Percentiles rank a stretch among this genome's conserved stretches.
Conservation (phyloP, 768 basidiomycete species). For the Podaxis sp. region DNA sequence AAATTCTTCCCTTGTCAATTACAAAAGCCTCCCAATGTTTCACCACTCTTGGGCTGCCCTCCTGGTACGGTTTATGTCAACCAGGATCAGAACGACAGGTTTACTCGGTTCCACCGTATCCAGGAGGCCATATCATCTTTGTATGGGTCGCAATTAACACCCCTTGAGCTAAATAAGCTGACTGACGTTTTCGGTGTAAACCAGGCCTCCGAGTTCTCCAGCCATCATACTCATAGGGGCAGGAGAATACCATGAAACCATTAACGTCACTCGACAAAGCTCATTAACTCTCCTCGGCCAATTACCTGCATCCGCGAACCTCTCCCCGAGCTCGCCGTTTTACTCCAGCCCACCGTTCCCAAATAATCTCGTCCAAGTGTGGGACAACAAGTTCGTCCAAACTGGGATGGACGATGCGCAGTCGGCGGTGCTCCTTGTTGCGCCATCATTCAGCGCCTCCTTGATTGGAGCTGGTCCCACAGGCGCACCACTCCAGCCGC, state of each 20-base stretch:
- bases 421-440: conserved; percentile 57
- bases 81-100: conserved; percentile 36
- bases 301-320: not conserved
- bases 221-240: conserved; percentile 54
- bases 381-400: conserved; percentile 44
- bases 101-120: conserved; percentile 46
- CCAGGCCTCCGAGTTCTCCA: conserved; percentile 39
- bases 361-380: conserved; percentile 57
- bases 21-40: conserved; percentile 39
- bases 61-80: conserved; percentile 63
- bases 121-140: conserved; percentile 59
- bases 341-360: conserved; percentile 37
- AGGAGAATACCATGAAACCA: conserved; percentile 59
- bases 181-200: not conserved
- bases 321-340: conserved; percentile 12
- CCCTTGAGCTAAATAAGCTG: not conserved
- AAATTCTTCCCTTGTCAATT: conserved; percentile 50
- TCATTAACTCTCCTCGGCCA: conserved; percentile 58
- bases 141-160: conserved; percentile 30
- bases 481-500: conserved; percentile 50
- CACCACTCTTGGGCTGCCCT: conserved; percentile 54
- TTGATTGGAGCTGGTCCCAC: conserved; percentile 61
- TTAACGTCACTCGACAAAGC: conserved; percentile 54
- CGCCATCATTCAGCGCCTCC: conserved; percentile 55
- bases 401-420: conserved; percentile 52